phyloP scores from a whole-genome alignment of 75 land plant genomes.

The Ceratopteris richardii region DNA sequence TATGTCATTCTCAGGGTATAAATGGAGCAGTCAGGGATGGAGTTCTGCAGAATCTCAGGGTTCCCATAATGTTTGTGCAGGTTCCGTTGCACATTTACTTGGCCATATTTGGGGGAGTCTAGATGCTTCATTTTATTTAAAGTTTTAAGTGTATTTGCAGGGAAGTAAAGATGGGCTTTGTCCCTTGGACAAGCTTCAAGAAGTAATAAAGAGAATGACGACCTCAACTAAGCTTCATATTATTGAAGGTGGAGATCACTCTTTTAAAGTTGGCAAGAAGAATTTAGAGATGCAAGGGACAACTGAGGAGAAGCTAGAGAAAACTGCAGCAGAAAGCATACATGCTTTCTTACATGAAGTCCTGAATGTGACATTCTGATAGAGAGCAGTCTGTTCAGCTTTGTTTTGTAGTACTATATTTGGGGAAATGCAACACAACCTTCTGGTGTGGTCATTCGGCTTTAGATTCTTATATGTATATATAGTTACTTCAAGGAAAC shows the following conservation, averaged over 20 bases:
- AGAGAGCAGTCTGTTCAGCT: no score
- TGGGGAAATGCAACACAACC: no score
- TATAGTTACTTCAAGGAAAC: no score
- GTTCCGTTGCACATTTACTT: constrained; percentile 15
- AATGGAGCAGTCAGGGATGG: constrained; percentile 67
- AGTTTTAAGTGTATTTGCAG: no score
- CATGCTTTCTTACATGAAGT: constrained; percentile 27
- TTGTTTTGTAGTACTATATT: no score
- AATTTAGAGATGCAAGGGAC: constrained; percentile 21
- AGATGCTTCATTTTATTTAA: no score
- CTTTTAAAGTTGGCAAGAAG: constrained; percentile 59
- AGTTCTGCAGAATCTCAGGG: constrained; percentile 44
- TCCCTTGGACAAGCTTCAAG: constrained; percentile 56
- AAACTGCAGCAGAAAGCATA: constrained; percentile 39
- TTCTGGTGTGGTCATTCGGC: no score
- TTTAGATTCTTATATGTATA: no score
- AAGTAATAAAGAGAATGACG: constrained; percentile 50
- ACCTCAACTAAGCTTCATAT: constrained; percentile 45
- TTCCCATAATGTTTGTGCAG: constrained; percentile 77
- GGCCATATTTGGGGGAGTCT: no score
- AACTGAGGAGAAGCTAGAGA: constrained; percentile 50
- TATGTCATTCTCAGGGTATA: no score
- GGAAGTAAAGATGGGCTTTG: constrained; percentile 80
- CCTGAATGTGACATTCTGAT: no score
- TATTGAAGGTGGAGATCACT: constrained; percentile 88